A percentile compares a stretch with the other conserved stretches of the same genome.
These are phyloP conservation scores for Lolium perenne DNA, from an alignment of 176 grass and related monocot species.

Conservation along the genomic window DNA sequence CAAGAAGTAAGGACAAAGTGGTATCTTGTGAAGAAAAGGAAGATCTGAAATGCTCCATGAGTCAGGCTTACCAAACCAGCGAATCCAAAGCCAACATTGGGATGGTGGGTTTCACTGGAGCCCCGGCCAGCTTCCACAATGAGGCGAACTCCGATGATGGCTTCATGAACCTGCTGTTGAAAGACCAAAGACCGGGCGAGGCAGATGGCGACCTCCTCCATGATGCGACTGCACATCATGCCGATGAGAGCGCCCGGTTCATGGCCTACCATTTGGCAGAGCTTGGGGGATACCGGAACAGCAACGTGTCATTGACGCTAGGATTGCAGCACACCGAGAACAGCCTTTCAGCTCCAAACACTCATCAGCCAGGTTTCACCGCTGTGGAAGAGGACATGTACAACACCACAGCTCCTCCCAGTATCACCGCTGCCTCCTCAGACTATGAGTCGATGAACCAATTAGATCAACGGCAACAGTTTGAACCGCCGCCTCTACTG, in stretches of 20 bases:
- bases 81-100: conserved; percentile 61
- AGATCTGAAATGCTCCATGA: conserved; percentile 55
- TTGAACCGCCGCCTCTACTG: conserved; percentile 61
- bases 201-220: conserved; percentile 58
- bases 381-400: conserved; percentile 63
- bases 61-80: conserved; percentile 55
- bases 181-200: conserved; percentile 60
- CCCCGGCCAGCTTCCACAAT: conserved; percentile 53
- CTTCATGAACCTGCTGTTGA: conserved; percentile 94
- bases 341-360: conserved; percentile 51
- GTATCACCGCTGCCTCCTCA: conserved; percentile 11
- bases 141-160: conserved; percentile 63
- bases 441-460: conserved; percentile 53
- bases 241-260: conserved; percentile 51
- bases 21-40: conserved; percentile 70
- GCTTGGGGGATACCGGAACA: conserved; percentile 58
- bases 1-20: conserved; percentile 62
- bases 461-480: conserved; percentile 64
- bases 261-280: conserved; percentile 73
- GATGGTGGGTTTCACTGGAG: conserved; percentile 45
- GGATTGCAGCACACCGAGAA: conserved; percentile 77
- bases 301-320: conserved; percentile 75
- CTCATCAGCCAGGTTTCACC: conserved; percentile 60
- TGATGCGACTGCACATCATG: conserved; percentile 43
- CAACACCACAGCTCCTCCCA: conserved; percentile 43